Evolutionary conservation across 768 basidiomycete genomes (phyloP).

Genomic region (Podaxis sp.): DNA sequence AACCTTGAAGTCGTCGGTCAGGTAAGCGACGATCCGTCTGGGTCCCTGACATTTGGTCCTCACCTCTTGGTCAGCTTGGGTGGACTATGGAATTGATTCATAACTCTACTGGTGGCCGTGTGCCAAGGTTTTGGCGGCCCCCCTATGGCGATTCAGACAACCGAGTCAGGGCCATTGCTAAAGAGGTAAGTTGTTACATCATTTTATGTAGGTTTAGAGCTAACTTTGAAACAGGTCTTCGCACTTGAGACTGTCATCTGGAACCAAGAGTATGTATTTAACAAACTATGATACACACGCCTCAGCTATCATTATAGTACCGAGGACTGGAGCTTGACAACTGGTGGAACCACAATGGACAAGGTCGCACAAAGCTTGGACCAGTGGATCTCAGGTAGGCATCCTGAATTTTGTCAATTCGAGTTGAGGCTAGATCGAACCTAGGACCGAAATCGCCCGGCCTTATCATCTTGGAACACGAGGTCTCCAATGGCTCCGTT

Average conservation of each 20-base stretch:
- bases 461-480: conserved; percentile 84
- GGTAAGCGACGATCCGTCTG: conserved; percentile 27
- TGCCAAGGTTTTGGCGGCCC: conserved; percentile 80
- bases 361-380: conserved; percentile 50
- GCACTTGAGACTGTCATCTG: conserved; percentile 84
- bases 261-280: conserved; percentile 77
- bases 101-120: conserved; percentile 75
- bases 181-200: conserved; percentile 46
- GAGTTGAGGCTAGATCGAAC: not conserved
- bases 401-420: not conserved
- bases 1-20: conserved; percentile 72
- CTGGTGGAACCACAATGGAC: conserved; percentile 41
- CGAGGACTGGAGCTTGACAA: conserved; percentile 69
- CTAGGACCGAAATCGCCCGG: conserved; percentile 73
- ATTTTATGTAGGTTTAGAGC: not conserved
- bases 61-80: conserved; percentile 49
- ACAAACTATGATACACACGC: conserved; percentile 5
- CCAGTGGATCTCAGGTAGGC: conserved; percentile 55
- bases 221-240: conserved; percentile 45
- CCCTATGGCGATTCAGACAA: conserved; percentile 85
- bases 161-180: conserved; percentile 83
- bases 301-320: conserved; percentile 43
- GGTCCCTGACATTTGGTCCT: not conserved
- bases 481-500: conserved; percentile 61
- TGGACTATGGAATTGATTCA: conserved; percentile 81